These are phyloP conservation scores for Ceratobasidium theobromae DNA, from an alignment of 1,284 basidiomycete genomes.

Conservation along the genomic window DNA sequence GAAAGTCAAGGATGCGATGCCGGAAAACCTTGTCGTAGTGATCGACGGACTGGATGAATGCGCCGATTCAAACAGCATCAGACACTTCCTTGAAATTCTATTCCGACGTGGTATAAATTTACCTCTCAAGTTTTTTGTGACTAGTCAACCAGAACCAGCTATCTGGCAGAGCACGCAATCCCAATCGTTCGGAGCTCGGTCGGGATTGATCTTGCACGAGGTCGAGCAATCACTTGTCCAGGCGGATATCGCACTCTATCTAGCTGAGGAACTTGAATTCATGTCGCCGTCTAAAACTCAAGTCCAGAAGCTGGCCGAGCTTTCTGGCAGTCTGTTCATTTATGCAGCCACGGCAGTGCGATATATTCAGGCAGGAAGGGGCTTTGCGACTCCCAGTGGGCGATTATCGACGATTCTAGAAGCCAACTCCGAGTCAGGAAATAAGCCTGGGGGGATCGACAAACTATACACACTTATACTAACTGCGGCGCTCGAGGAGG, in stretches of 20 bases:
- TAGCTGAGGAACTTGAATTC: not conserved
- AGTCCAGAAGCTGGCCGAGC: not conserved
- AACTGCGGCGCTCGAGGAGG: too few species aligned
- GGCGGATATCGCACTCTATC: not conserved
- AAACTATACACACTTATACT: too few species aligned
- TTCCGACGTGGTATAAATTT: not conserved
- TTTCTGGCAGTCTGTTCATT: not conserved
- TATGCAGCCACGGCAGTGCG: too few species aligned
- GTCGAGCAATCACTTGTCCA: not conserved
- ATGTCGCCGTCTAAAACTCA: not conserved
- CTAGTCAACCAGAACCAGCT: constrained; percentile 28
- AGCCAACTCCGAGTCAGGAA: too few species aligned
- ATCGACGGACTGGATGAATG: constrained; percentile 33
- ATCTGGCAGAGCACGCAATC: not conserved
- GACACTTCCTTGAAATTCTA: constrained; percentile 1
- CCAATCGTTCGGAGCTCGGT: too few species aligned
- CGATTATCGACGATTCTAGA: too few species aligned
- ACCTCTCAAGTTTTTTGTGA: constrained; percentile 25
- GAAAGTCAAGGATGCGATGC: too few species aligned
- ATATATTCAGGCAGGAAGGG: not conserved
- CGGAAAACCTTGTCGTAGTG: constrained; percentile 7
- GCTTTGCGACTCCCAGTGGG: not conserved
- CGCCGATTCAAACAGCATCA: not conserved
- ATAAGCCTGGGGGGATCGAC: too few species aligned
- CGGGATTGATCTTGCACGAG: too few species aligned